These are phyloP conservation scores for Sphagnum contortum DNA, from an alignment of 225 moss, liverwort and hornwort genomes.

Conservation along the genomic window DNA sequence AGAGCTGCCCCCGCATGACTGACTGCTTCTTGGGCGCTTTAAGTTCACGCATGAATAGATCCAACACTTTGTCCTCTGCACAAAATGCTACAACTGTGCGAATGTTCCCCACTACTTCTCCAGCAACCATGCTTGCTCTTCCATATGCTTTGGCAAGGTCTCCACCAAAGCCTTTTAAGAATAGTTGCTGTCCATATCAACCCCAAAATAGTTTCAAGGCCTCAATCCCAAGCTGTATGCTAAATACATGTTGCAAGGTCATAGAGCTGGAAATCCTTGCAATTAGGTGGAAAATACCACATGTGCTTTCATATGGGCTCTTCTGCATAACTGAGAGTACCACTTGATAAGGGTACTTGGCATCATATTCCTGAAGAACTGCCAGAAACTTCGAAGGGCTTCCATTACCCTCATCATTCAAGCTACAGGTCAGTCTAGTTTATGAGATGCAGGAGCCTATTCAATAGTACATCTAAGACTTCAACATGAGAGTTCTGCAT, in stretches of 20 bases:
- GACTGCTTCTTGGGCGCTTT: conserved; percentile 48
- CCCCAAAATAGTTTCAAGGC: background rate
- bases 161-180: conserved; percentile 68
- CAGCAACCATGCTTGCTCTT: conserved; percentile 66
- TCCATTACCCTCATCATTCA: background rate
- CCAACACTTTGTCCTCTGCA: conserved; percentile 54
- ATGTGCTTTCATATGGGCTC: background rate
- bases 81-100: conserved; percentile 72
- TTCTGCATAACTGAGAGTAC: background rate
- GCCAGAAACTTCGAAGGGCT: background rate
- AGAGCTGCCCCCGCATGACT: conserved; percentile 50
- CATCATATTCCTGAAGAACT: background rate
- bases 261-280: too few relatives aligned
- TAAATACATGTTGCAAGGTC: background rate
- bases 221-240: background rate
- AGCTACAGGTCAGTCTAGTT: background rate
- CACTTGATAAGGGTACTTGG: background rate
- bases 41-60: conserved; percentile 55
- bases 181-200: conserved; percentile 32
- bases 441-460: background rate
- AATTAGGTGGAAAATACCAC: too few relatives aligned
- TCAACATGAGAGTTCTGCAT: too few relatives aligned
- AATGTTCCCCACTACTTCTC: conserved; percentile 76
- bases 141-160: conserved; percentile 63
- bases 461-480: background rate